These are phyloP conservation scores for Prorocentrum cordatum DNA, from an alignment of 169 alveolate genomes.

Conservation along the genomic window DNA sequence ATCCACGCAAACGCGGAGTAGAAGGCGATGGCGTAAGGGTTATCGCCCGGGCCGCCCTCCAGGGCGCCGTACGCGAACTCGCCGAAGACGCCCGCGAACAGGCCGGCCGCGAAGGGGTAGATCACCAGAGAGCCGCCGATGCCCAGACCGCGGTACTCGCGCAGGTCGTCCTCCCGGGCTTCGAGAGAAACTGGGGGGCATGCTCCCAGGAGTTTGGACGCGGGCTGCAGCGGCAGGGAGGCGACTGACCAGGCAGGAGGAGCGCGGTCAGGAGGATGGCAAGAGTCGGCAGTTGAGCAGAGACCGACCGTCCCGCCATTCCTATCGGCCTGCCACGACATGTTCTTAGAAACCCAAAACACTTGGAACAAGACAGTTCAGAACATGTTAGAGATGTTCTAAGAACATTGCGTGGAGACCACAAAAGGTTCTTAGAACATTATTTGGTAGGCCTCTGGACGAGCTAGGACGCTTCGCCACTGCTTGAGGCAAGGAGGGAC, in stretches of 20 bases:
- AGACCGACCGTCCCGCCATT: neutral
- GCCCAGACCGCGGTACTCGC: constrained; percentile 22
- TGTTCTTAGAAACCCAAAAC: neutral
- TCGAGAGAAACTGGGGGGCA: neutral
- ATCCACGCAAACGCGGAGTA: constrained; percentile 60
- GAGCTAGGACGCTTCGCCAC: too few species aligned
- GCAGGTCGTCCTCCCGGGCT: constrained; percentile 31
- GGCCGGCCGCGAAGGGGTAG: constrained; percentile 37
- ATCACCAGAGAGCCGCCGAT: constrained; percentile 56
- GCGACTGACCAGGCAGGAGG: too few species aligned
- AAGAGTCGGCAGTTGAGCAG: neutral
- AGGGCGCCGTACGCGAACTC: constrained; percentile 24
- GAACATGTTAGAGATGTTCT: too few species aligned
- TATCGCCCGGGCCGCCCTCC: constrained; percentile 39
- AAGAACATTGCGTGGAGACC: too few species aligned
- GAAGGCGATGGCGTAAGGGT: constrained; percentile 16
- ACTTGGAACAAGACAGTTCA: too few species aligned
- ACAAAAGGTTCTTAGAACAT: too few species aligned
- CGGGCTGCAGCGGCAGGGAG: too few species aligned
- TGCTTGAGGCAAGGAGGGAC: too few species aligned
- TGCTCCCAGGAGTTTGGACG: too few species aligned
- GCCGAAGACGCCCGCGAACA: constrained; percentile 18
- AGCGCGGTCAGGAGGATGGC: too few species aligned
- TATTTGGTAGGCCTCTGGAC: too few species aligned
- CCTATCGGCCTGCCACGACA: neutral